Conservation (phyloP, 2,329 filamentous ascomycete species). For the Annulohypoxylon truncatum region DNA sequence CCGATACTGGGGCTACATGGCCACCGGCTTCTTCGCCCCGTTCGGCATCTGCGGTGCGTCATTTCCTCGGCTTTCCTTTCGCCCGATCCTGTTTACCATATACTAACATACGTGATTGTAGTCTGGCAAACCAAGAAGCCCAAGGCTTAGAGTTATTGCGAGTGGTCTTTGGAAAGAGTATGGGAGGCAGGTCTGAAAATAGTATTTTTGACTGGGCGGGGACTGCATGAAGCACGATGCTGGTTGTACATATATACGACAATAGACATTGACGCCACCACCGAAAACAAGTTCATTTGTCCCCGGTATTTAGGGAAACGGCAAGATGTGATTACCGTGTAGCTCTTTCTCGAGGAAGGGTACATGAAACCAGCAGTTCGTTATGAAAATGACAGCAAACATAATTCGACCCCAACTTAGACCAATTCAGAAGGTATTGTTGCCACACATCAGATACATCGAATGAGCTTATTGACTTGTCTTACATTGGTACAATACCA, state of each 20-base stretch:
- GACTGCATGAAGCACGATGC: constrained; percentile 29
- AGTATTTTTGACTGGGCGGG: not conserved
- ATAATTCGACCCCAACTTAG: not conserved
- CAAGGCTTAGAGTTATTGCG: constrained; percentile 51
- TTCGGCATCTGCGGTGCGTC: constrained; percentile 72
- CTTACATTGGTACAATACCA: not conserved
- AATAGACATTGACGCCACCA: constrained; percentile 43
- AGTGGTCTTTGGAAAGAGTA: not conserved
- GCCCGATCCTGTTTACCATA: not conserved
- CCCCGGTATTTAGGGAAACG: not conserved
- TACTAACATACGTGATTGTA: constrained; percentile 49
- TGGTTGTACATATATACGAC: constrained; percentile 46
- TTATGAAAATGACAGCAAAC: not conserved
- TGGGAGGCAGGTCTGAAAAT: not conserved
- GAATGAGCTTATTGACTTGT: not conserved
- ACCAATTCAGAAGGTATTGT: not conserved
- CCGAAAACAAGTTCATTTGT: constrained; percentile 39
- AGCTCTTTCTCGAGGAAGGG: not conserved
- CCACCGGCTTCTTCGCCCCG: constrained; percentile 68
- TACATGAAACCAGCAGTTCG: not conserved
- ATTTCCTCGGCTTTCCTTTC: constrained; percentile 39
- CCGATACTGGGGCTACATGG: constrained; percentile 81
- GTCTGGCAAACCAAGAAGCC: constrained; percentile 65
- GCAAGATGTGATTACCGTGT: not conserved
- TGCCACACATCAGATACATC: not conserved